A percentile compares a stretch with the other conserved stretches of the same genome.
Evolutionary conservation across 768 basidiomycete genomes (phyloP).

Genomic region (Kwoniella dejecticola): DNA sequence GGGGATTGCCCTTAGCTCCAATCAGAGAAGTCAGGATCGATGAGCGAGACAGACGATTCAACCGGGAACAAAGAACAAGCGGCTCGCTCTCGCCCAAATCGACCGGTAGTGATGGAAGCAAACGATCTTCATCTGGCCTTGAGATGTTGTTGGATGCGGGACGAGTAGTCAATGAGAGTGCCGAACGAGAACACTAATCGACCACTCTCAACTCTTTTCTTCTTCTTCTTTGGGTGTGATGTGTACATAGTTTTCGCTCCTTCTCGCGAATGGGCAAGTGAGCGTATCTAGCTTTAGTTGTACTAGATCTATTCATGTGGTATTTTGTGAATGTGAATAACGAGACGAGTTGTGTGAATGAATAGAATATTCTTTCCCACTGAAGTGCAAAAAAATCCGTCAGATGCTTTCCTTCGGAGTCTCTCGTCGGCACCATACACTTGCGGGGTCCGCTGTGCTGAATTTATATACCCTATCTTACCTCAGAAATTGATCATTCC

Average conservation of each 20-base stretch:
- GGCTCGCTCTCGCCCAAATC: conserved; percentile 20
- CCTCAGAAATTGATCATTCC: too few relatives aligned
- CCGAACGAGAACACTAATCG: conserved; percentile 14
- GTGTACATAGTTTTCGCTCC: too few relatives aligned
- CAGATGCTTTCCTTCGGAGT: too few relatives aligned
- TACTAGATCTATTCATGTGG: neutral
- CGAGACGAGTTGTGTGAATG: neutral
- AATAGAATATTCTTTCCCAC: neutral
- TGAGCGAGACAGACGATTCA: neutral
- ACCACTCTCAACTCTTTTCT: too few relatives aligned
- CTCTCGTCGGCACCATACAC: too few relatives aligned
- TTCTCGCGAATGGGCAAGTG: too few relatives aligned
- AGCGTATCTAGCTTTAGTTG: too few relatives aligned
- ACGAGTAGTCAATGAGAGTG: conserved; percentile 16
- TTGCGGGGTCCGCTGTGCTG: too few relatives aligned
- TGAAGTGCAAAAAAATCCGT: neutral
- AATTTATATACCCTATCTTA: too few relatives aligned
- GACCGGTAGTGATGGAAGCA: neutral
- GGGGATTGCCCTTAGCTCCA: conserved; percentile 15
- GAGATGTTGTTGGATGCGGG: conserved; percentile 29
- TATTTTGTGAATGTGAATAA: neutral
- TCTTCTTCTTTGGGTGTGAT: neutral
- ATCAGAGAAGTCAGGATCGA: conserved; percentile 12
- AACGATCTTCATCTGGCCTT: conserved; percentile 15
- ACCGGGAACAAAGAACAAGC: neutral